Evolutionary conservation across 768 basidiomycete genomes (phyloP), one percentile per base, ranked within the genome.

Genomic region (Cubamyces lactineus): DNA sequence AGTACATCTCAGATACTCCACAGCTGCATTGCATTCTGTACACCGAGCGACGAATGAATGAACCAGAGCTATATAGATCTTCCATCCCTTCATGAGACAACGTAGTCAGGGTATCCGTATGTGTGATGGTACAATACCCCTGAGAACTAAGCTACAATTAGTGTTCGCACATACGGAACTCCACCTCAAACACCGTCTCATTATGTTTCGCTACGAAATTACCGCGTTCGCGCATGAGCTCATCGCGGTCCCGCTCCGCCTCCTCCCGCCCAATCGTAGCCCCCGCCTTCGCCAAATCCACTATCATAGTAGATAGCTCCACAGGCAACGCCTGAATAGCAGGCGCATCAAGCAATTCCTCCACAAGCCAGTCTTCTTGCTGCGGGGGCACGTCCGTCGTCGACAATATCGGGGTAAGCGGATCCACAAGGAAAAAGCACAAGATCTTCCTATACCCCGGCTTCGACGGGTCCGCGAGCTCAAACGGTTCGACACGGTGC

Each of bases 371-470:
- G 2, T 72, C 68, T 1, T 19, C 40, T 48, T 74, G 76, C 65
- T 77, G 77, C 2, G 71, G 72, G 3, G 72, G 66, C 15, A 77
- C 68, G n/a, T 65, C 61, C 0, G 72, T 70, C 0, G 78, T 74
- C 0, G 74, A 74, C 21, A 69, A 62, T 13, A 77, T 70, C 2
- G 62, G 46, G 15, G 67, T 42, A 11, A 65, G 59, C 1, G 78
- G 78, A 53, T 78, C 74, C 48, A 77, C 73, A 52, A 78, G 73
- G 68, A 75, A 75, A 30, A 78, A 63, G 2, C 70, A 71, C 28
- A 78, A 64, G 19, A 78, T 78, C 62, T 76, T 79, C 28, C 76
- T 71, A 52, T 76, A 70, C 7, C 77, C 78, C 0, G 76, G 75
- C 57, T 71, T 71, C n/a, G 72, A 66, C 2, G 59, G 56, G 59